Evolutionary conservation across 148 eudicot genomes (phyloP).

Genomic region (Chenopodium formosanum): DNA sequence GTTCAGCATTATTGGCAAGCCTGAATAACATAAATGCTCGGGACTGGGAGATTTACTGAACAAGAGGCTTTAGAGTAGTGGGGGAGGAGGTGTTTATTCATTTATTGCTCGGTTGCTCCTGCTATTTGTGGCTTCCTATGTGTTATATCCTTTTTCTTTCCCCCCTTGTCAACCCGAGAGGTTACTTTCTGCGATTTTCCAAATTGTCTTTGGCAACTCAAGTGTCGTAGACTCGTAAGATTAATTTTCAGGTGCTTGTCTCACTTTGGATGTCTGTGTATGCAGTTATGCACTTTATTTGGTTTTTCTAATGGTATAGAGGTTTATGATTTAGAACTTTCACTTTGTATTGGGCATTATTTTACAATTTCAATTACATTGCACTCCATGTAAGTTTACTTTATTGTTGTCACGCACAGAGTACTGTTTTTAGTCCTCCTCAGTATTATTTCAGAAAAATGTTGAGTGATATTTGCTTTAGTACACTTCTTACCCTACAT

Average conservation of each 20-base stretch:
- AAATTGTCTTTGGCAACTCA: not conserved
- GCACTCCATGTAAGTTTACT: not conserved
- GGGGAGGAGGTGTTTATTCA: not conserved
- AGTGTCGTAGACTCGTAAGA: not conserved
- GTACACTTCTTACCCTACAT: not conserved
- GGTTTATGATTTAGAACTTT: not conserved
- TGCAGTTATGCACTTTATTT: no score
- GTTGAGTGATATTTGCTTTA: not conserved
- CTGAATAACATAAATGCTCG: not conserved
- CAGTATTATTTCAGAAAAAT: not conserved
- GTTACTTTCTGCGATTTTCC: not conserved
- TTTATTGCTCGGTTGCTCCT: not conserved
- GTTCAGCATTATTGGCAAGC: not conserved
- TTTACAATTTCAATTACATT: not conserved
- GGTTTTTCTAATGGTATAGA: not conserved
- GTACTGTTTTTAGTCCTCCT: not conserved
- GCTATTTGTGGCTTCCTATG: not conserved
- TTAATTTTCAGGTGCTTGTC: not conserved
- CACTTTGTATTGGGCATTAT: not conserved
- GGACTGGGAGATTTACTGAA: not conserved
- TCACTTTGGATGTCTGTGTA: not conserved
- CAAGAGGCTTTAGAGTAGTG: not conserved
- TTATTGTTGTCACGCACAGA: not conserved
- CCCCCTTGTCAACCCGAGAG: not conserved
- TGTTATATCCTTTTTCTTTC: no score